Conservation (phyloP, 352 stramenopile genomes). For the Pythium angustatum region DNA sequence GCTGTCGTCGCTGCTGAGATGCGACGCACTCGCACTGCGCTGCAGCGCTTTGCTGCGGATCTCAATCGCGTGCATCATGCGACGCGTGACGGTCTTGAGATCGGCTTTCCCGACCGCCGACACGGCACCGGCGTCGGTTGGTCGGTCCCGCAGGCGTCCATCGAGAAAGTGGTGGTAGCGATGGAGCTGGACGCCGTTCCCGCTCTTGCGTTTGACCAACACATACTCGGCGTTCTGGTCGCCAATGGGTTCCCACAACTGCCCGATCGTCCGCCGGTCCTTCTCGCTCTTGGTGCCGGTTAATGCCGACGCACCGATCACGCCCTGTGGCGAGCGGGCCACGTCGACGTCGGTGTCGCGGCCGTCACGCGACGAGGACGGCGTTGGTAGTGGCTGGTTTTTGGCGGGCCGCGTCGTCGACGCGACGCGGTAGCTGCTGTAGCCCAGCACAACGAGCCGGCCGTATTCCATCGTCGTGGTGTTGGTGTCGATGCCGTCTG, state of each 20-base stretch:
- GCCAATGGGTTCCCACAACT: constrained; percentile 73
- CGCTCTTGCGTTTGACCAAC: constrained; percentile 41
- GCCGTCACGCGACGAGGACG: too few relatives aligned
- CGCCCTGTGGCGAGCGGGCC: constrained; percentile 9
- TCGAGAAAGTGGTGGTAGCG: constrained; percentile 61
- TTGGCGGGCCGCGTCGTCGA: too few relatives aligned
- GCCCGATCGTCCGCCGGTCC: constrained; percentile 40
- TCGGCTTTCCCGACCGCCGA: constrained; percentile 26
- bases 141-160: background rate
- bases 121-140: background rate
- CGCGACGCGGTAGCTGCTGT: constrained; percentile 82
- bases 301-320: background rate
- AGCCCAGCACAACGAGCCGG: constrained; percentile 80
- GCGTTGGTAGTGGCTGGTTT: too few relatives aligned
- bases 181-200: constrained; percentile 55
- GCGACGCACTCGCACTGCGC: background rate
- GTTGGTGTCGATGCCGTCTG: too few relatives aligned
- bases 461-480: constrained; percentile 64
- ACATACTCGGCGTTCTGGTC: constrained; percentile 75
- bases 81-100: constrained; percentile 48
- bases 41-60: constrained; percentile 8
- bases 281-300: constrained; percentile 18
- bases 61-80: constrained; percentile 60
- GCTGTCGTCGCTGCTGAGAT: constrained; percentile 8
- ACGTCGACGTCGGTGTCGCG: background rate